Evolutionary conservation across 345 rosid genomes (phyloP), one percentile per base, ranked within the genome.

Genomic region (Corymbia maculata): DNA sequence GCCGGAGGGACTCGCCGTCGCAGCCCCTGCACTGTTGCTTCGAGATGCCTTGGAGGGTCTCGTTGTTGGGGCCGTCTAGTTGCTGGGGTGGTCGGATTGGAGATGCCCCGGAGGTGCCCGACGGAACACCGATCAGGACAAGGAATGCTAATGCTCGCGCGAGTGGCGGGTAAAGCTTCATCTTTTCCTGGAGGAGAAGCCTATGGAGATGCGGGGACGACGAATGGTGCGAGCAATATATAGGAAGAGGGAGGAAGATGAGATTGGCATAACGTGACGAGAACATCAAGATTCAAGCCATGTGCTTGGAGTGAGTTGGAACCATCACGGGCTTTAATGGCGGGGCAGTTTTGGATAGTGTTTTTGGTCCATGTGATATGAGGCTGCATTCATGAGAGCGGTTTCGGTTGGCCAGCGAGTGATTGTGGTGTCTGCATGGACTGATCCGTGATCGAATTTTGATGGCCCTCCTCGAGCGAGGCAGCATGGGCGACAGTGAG

Each of bases 11-110:
- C 92, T 96, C 99, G 5, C 92, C 94, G 28, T 93, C 91, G 93
- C 97, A 97, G 52, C 95, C 95, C 86, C 86, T 91, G 84, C 99
- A 97, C 3, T 92, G 92, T 24, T 91, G 93, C 93, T 92, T 95
- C 8, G 95, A 93, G 66, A 92, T 59, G 66, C 85, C 90, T 90
- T 93, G 93, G 45, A 94, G 86, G 13, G 96, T 92, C 22, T 86
- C 92, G 61, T 89, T 89, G 85, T 92, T 17, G 36, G 57, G 4
- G 55, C 55, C 55, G 96, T 92, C 22, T 86, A 91, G 61, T 89
- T 89, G 85, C 91, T 17, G 36, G 57, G 4, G 55, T 55, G 12
- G 61, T 55, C 28, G 86, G 50, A 24, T 13, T 49, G 59, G 86
- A 47, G 80, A 70, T 70, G 80, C 80, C 47, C 47, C 47, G 45